Percentiles rank a stretch among this genome's conserved stretches.
These are phyloP conservation scores for Coemansia asiatica DNA, from an alignment of 192 early-diverging fungal species.

Conservation along the genomic window DNA sequence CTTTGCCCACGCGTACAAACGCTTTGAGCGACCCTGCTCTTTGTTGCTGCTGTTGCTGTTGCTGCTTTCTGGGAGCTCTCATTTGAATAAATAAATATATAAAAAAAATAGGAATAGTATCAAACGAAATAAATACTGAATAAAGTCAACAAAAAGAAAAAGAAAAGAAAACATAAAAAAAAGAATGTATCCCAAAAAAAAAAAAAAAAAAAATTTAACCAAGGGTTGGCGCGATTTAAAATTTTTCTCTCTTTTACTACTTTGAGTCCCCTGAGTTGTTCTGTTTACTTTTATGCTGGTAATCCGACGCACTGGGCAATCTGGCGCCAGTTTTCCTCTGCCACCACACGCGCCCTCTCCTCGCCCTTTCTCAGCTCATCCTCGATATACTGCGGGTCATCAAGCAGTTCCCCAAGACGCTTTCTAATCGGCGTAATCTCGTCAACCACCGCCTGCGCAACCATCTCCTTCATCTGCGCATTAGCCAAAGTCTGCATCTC, in stretches of 20 bases:
- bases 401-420: slow-evolving; percentile 59
- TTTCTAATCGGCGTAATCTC: slow-evolving; percentile 65
- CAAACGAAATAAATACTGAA: too few species aligned
- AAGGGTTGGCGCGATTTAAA: too few species aligned
- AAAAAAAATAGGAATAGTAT: background rate
- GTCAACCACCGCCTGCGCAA: slow-evolving; percentile 66
- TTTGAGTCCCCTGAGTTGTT: too few species aligned
- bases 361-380: slow-evolving; percentile 66
- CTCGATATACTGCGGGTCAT: slow-evolving; percentile 65
- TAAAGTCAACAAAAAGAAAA: too few species aligned
- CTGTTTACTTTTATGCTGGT: background rate
- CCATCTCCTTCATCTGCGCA: slow-evolving; percentile 71
- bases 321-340: slow-evolving; percentile 55
- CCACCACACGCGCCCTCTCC: slow-evolving; percentile 60
- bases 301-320: slow-evolving; percentile 39
- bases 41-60: background rate
- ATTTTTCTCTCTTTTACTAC: too few species aligned
- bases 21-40: slow-evolving; percentile 28
- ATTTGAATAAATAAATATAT: background rate
- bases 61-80: background rate
- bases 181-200: too few species aligned
- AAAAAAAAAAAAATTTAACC: background rate
- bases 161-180: too few species aligned
- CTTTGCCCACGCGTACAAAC: slow-evolving; percentile 51
- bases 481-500: slow-evolving; percentile 54